Conservation (phyloP, 768 basidiomycete genomes). For the Pisolithus orientalis region DNA sequence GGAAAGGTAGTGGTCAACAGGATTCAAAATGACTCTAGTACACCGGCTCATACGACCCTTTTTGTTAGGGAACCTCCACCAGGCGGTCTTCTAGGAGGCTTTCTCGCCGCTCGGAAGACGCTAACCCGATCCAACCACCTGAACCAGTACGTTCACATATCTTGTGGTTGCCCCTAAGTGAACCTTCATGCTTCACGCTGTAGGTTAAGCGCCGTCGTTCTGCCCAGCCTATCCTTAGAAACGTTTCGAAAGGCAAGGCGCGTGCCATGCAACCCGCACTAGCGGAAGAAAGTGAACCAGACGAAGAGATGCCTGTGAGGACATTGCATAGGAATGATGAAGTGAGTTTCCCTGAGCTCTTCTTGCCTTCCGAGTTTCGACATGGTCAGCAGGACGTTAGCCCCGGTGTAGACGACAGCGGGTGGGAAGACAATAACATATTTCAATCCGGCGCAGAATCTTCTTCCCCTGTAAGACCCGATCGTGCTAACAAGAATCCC, state of each 20-base stretch:
- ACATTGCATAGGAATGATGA: slow-evolving; percentile 60
- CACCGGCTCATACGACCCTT: not conserved
- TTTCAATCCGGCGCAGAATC: slow-evolving; percentile 89
- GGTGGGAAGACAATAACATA: slow-evolving; percentile 88
- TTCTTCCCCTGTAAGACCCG: slow-evolving; percentile 68
- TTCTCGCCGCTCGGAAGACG: slow-evolving; percentile 48
- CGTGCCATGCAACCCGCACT: slow-evolving; percentile 39
- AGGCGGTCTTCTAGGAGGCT: slow-evolving; percentile 61
- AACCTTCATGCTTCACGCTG: slow-evolving; percentile 8
- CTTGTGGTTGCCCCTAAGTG: slow-evolving; percentile 4
- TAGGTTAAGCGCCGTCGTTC: slow-evolving; percentile 79
- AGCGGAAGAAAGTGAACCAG: slow-evolving; percentile 72
- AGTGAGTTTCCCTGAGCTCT: slow-evolving; percentile 29
- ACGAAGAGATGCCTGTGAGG: slow-evolving; percentile 45
- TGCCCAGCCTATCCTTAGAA: slow-evolving; percentile 64
- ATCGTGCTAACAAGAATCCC: slow-evolving; percentile 43
- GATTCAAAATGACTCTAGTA: not conserved
- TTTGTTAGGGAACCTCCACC: slow-evolving; percentile 18
- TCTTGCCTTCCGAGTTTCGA: too few relatives aligned
- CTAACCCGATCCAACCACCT: slow-evolving; percentile 36
- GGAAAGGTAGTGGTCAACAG: slow-evolving; percentile 35
- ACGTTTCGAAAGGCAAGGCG: slow-evolving; percentile 33
- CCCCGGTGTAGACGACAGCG: slow-evolving; percentile 54
- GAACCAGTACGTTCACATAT: slow-evolving; percentile 46
- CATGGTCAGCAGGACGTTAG: too few relatives aligned